Evolutionary conservation across 1,284 basidiomycete genomes (phyloP).

Genomic region (Cerrena zonata): DNA sequence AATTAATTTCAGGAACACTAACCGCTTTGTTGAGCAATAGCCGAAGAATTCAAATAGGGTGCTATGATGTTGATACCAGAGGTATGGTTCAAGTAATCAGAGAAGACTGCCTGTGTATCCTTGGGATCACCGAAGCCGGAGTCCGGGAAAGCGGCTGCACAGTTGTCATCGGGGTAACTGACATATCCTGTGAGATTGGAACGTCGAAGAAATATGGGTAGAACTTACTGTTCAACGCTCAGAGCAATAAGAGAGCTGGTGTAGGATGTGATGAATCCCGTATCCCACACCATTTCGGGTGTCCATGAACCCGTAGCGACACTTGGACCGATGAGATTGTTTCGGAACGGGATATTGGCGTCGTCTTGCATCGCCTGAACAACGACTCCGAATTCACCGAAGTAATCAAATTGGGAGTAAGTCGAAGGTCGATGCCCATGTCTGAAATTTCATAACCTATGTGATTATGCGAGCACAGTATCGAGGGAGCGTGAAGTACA

Average conservation of each 20-base stretch:
- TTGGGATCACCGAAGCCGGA: constrained; percentile 2
- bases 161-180: constrained; percentile 43
- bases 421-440: constrained; percentile 14
- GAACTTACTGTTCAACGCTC: constrained; percentile 42
- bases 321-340: constrained; percentile 17
- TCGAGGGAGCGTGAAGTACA: background rate
- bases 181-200: too few species aligned
- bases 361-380: constrained; percentile 33
- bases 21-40: constrained; percentile 41
- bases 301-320: constrained; percentile 13
- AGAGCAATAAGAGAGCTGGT: constrained; percentile 33
- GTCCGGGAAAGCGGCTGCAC: constrained; percentile 22
- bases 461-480: background rate
- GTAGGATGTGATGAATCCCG: constrained; percentile 37
- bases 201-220: background rate
- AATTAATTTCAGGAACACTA: too few species aligned
- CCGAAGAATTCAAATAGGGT: constrained; percentile 45
- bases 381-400: constrained; percentile 40
- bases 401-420: constrained; percentile 12
- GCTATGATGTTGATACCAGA: constrained; percentile 38
- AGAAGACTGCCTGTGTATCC: constrained; percentile 49
- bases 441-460: constrained; percentile 5
- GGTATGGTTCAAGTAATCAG: constrained; percentile 52
- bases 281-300: constrained; percentile 38
- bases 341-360: constrained; percentile 24